These are phyloP conservation scores for Saturnispora besseyi DNA, from an alignment of 805 yeast genomes.

Conservation along the genomic window DNA sequence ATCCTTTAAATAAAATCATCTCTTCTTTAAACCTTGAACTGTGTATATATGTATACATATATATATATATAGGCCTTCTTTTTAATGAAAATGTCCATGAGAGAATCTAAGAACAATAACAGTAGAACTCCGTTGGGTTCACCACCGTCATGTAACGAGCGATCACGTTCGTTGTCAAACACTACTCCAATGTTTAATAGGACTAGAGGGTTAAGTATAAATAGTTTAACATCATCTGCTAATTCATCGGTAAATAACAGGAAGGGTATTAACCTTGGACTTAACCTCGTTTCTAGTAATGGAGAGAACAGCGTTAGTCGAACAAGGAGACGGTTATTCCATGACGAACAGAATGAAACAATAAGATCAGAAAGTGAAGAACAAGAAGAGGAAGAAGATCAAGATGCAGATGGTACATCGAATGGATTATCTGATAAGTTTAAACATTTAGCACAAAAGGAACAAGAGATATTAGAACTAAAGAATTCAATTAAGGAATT, in stretches of 20 bases:
- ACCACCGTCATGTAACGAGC: too few relatives aligned
- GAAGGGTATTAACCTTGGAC: slow-evolving; percentile 26
- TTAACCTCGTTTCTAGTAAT: slow-evolving; percentile 21
- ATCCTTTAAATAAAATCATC: too few relatives aligned
- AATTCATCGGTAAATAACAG: slow-evolving; percentile 13
- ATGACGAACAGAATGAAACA: slow-evolving; percentile 1
- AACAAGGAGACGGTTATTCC: not conserved
- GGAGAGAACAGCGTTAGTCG: not conserved
- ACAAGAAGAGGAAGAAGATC: not conserved
- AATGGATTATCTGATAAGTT: slow-evolving; percentile 31
- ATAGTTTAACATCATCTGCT: slow-evolving; percentile 14
- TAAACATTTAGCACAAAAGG: slow-evolving; percentile 57
- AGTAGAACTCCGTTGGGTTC: too few relatives aligned
- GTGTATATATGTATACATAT: too few relatives aligned
- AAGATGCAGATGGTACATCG: too few relatives aligned
- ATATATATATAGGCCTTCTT: too few relatives aligned
- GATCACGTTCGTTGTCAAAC: too few relatives aligned
- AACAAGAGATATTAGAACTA: slow-evolving; percentile 56
- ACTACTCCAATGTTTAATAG: not conserved
- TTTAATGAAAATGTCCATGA: too few relatives aligned
- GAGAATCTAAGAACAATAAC: too few relatives aligned
- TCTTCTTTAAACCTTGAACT: too few relatives aligned
- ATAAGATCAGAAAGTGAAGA: not conserved
- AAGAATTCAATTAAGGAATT: slow-evolving; percentile 46
- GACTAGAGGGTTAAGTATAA: slow-evolving; percentile 17